phyloP scores from a whole-genome alignment of 1,284 basidiomycete genomes.

The Exobasidium rhododendri region DNA sequence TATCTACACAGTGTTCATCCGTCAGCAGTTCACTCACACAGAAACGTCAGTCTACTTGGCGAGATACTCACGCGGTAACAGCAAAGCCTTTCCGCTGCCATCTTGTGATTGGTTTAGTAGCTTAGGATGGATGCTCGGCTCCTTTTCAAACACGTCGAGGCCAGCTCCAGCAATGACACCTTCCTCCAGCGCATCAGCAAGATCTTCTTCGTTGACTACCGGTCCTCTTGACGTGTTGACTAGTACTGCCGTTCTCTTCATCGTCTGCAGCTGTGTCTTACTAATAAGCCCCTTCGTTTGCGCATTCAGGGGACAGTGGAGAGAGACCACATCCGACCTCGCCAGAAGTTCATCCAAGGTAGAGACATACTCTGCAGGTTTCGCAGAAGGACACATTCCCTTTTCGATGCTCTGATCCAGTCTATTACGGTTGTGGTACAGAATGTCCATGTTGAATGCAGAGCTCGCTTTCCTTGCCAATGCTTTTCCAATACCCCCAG shows the following conservation, averaged over 20 bases:
- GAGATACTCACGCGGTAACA: conserved; percentile 10
- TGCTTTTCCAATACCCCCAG: conserved; percentile 44
- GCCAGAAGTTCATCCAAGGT: conserved; percentile 56
- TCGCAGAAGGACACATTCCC: neutral
- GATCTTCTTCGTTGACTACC: conserved; percentile 56
- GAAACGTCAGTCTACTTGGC: too few species aligned
- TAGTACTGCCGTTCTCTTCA: conserved; percentile 56
- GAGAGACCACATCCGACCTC: conserved; percentile 57
- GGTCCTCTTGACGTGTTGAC: conserved; percentile 60
- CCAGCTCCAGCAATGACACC: conserved; percentile 63
- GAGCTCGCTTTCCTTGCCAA: conserved; percentile 44
- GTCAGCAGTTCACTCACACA: too few species aligned
- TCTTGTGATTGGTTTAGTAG: conserved; percentile 8
- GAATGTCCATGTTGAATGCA: conserved; percentile 39
- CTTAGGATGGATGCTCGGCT: conserved; percentile 52
- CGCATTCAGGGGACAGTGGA: conserved; percentile 59
- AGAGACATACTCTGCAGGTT: conserved; percentile 25
- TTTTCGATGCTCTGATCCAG: conserved; percentile 48
- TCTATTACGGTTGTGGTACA: conserved; percentile 45
- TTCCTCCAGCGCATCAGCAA: conserved; percentile 37
- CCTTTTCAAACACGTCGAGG: conserved; percentile 83
- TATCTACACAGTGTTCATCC: conserved; percentile 21
- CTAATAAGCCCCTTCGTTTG: conserved; percentile 56
- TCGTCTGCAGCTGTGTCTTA: conserved; percentile 50
- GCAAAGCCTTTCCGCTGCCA: neutral